These are phyloP conservation scores for Pseudophaeomoniella oleicola DNA, from an alignment of 2,329 filamentous ascomycete genomes.

Conservation along the genomic window DNA sequence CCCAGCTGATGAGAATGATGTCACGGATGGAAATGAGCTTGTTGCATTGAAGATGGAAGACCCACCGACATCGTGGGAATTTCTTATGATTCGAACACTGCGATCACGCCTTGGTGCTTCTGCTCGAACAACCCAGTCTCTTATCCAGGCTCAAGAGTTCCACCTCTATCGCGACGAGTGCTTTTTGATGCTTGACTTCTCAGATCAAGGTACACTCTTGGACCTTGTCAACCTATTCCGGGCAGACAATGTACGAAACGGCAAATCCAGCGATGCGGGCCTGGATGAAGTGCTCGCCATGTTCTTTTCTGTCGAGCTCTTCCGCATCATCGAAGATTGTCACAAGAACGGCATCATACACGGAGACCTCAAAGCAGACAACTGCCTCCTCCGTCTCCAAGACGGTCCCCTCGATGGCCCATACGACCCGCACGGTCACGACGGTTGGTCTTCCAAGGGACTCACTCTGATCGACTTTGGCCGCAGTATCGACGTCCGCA, in stretches of 20 bases:
- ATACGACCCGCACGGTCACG: constrained; percentile 58
- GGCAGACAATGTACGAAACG: constrained; percentile 41
- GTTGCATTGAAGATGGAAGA: constrained; percentile 94
- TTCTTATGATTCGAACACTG: constrained; percentile 80
- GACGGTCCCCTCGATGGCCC: constrained; percentile 36
- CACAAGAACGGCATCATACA: constrained; percentile 71
- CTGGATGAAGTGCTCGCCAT: constrained; percentile 88
- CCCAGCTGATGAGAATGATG: constrained; percentile 20
- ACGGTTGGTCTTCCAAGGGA: constrained; percentile 69
- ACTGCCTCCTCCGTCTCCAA: constrained; percentile 70
- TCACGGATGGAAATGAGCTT: constrained; percentile 21
- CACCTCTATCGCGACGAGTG: constrained; percentile 84
- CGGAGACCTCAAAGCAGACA: constrained; percentile 90
- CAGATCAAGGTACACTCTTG: constrained; percentile 82
- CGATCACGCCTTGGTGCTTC: constrained; percentile 57
- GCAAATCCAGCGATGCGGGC: constrained; percentile 38
- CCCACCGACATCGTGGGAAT: constrained; percentile 83
- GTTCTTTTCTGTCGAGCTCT: constrained; percentile 79
- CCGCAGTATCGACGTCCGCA: constrained; percentile 81
- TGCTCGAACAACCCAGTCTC: constrained; percentile 54
- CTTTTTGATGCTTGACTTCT: constrained; percentile 76
- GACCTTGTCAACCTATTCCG: constrained; percentile 83
- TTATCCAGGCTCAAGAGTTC: constrained; percentile 76
- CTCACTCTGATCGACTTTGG: constrained; percentile 89
- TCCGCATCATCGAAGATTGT: constrained; percentile 77